Evolutionary conservation across 192 early-diverging fungal genomes (phyloP).

Genomic region (Coemansia sp.): DNA sequence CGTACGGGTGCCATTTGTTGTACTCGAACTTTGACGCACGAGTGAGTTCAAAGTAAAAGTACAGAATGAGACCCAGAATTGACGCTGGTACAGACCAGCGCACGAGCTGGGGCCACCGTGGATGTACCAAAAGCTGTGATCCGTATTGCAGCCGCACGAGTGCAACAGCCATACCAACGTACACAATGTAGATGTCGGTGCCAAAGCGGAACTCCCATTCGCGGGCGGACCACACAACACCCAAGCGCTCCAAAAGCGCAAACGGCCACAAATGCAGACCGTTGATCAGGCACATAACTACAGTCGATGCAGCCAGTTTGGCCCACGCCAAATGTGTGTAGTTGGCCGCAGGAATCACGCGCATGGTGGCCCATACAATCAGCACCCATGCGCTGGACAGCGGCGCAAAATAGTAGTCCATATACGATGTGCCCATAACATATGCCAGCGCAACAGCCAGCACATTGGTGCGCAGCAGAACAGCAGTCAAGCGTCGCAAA

Average conservation of each 20-base stretch:
- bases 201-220: conserved; percentile 74
- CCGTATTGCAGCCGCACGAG: conserved; percentile 52
- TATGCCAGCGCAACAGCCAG: conserved; percentile 65
- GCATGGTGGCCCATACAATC: conserved; percentile 69
- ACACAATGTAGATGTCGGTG: conserved; percentile 68
- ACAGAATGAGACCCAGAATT: conserved; percentile 50
- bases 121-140: conserved; percentile 29
- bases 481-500: conserved; percentile 59
- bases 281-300: conserved; percentile 16
- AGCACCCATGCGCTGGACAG: conserved; percentile 70
- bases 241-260: conserved; percentile 43
- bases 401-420: conserved; percentile 80
- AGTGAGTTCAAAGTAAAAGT: conserved; percentile 57
- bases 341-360: conserved; percentile 54
- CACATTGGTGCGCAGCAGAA: conserved; percentile 68
- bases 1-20: conserved; percentile 66
- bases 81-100: conserved; percentile 37
- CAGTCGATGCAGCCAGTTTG: conserved; percentile 56
- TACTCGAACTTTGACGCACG: conserved; percentile 60
- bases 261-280: conserved; percentile 38
- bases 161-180: conserved; percentile 66
- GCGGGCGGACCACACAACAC: conserved; percentile 59
- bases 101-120: conserved; percentile 45
- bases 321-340: conserved; percentile 46
- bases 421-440: conserved; percentile 66